Conservation (phyloP, 306 rosid genomes). For the Alnus rubra region DNA sequence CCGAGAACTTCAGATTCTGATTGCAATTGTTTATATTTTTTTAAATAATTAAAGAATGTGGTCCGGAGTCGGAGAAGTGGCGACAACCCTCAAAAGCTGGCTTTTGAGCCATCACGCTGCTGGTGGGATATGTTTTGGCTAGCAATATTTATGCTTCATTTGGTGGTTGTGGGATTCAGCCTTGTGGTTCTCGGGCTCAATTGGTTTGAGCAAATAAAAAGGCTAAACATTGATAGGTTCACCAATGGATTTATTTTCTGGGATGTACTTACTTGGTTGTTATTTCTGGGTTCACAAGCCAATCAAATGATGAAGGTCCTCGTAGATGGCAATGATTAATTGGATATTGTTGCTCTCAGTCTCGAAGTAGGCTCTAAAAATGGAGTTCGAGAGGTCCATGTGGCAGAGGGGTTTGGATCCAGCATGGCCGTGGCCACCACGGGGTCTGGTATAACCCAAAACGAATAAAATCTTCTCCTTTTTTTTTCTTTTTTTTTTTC, state of each 20-base stretch:
- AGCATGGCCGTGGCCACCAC: too few species aligned
- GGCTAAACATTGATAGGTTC: conserved; percentile 80
- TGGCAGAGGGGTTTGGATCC: too few species aligned
- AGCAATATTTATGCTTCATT: conserved; percentile 66
- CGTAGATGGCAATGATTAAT: too few species aligned
- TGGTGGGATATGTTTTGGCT: conserved; percentile 95
- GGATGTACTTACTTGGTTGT: conserved; percentile 78
- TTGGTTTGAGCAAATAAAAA: conserved; percentile 69
- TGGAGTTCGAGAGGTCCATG: too few species aligned
- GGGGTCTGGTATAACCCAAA: too few species aligned
- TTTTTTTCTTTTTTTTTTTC: too few species aligned
- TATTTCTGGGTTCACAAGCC: conserved; percentile 70
- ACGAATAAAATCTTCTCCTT: too few species aligned
- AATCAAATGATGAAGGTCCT: conserved; percentile 75
- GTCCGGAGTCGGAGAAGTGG: conserved; percentile 47
- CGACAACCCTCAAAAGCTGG: conserved; percentile 47
- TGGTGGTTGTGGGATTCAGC: conserved; percentile 62
- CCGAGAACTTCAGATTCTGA: too few species aligned
- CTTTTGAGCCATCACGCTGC: conserved; percentile 57
- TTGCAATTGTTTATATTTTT: too few species aligned
- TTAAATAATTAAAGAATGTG: conserved; percentile 32
- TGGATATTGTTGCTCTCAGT: too few species aligned
- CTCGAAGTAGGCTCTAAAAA: too few species aligned
- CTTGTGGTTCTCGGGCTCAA: conserved; percentile 74
- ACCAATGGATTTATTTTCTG: conserved; percentile 48